phyloP scores from a whole-genome alignment of 1,284 basidiomycete genomes.

The Malassezia pachydermatis region DNA sequence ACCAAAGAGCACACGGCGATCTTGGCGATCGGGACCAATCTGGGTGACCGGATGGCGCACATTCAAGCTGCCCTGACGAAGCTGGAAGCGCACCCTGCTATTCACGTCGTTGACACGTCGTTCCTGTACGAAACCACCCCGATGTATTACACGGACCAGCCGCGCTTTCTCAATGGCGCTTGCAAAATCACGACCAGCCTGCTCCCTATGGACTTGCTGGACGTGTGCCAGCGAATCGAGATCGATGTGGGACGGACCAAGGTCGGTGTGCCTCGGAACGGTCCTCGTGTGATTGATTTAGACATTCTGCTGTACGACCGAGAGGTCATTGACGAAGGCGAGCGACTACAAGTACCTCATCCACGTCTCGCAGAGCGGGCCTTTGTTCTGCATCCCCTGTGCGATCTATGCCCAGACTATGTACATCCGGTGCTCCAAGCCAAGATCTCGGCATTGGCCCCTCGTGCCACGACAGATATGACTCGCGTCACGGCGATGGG shows the following conservation, averaged over 20 bases:
- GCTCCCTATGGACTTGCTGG: conserved; percentile 58
- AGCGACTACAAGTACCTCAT: conserved; percentile 73
- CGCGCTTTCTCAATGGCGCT: conserved; percentile 78
- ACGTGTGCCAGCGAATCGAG: conserved; percentile 67
- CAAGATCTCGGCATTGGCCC: conserved; percentile 24
- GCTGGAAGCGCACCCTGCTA: conserved; percentile 29
- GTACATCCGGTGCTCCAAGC: conserved; percentile 40
- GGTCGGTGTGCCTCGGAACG: conserved; percentile 61
- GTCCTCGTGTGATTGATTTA: conserved; percentile 80
- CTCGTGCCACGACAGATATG: conserved; percentile 5
- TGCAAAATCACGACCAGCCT: conserved; percentile 73
- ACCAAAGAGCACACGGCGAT: conserved; percentile 51
- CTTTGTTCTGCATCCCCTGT: conserved; percentile 78
- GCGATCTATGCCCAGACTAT: conserved; percentile 54
- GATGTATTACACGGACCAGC: conserved; percentile 90
- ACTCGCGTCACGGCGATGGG: conserved; percentile 5
- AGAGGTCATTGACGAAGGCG: conserved; percentile 57
- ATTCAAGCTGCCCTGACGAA: conserved; percentile 65
- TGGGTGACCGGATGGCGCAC: conserved; percentile 76
- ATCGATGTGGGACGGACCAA: conserved; percentile 66
- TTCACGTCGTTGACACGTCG: conserved; percentile 62
- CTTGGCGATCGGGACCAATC: conserved; percentile 78
- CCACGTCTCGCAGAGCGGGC: conserved; percentile 69
- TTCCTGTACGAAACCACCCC: conserved; percentile 88
- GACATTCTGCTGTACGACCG: conserved; percentile 75